Conservation (phyloP, 1,284 basidiomycete genomes). For the Ceratobasidium sp. region DNA sequence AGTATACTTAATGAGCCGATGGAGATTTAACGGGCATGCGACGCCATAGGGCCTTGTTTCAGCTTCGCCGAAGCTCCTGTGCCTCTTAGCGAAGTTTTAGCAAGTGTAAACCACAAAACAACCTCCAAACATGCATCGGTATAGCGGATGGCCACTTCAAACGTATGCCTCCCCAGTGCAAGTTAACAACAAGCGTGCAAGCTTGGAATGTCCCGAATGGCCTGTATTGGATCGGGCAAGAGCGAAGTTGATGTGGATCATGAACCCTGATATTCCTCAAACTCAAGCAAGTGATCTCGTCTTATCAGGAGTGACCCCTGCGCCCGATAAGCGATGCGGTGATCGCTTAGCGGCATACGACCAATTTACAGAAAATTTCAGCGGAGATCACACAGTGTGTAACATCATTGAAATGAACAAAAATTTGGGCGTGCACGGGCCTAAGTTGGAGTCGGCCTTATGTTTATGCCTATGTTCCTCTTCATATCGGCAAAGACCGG, state of each 20-base stretch:
- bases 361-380: not conserved
- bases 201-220: not conserved
- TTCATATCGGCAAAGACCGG: not conserved
- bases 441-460: not conserved
- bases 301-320: not conserved
- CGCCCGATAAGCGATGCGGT: constrained; percentile 2
- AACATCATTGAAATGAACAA: constrained; percentile 9
- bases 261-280: not conserved
- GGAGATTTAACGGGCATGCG: not conserved
- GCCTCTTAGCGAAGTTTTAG: not conserved
- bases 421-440: not conserved
- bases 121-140: not conserved
- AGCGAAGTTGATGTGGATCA: not conserved
- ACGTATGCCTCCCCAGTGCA: not conserved
- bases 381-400: no score
- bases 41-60: not conserved
- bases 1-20: not conserved
- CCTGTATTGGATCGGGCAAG: not conserved
- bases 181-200: not conserved
- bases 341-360: constrained; percentile 8
- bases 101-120: not conserved
- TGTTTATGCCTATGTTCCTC: not conserved
- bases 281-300: not conserved
- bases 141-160: not conserved
- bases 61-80: not conserved